Conservation (phyloP, 129 eudicot species). For the Tanacetum coccineum region DNA sequence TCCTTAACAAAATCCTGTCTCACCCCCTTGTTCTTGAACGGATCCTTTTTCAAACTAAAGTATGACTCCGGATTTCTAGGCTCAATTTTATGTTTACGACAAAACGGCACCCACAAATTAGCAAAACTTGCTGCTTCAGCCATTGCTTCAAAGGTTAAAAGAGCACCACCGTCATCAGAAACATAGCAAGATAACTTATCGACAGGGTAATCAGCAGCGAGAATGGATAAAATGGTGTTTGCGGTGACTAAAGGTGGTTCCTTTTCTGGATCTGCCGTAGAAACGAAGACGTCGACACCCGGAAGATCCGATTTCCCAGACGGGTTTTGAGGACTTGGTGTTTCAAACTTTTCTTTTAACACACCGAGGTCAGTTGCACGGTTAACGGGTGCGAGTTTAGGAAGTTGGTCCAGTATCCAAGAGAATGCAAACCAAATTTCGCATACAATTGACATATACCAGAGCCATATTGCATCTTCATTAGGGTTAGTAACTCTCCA, state of each 20-base stretch:
- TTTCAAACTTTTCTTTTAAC: slow-evolving; percentile 57
- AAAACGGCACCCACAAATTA: slow-evolving; percentile 65
- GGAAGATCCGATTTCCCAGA: slow-evolving; percentile 70
- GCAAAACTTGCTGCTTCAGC: slow-evolving; percentile 79
- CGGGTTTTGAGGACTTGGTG: slow-evolving; percentile 51
- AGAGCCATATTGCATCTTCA: slow-evolving; percentile 62
- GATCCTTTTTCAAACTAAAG: slow-evolving; percentile 53
- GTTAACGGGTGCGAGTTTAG: slow-evolving; percentile 58
- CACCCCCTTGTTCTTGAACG: slow-evolving; percentile 60
- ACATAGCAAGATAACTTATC: slow-evolving; percentile 64
- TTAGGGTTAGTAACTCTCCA: slow-evolving; percentile 66
- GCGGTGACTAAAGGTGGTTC: slow-evolving; percentile 79
- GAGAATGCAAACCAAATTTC: slow-evolving; percentile 72
- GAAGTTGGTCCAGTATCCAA: slow-evolving; percentile 71
- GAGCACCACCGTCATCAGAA: slow-evolving; percentile 75
- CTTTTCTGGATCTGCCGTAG: slow-evolving; percentile 75
- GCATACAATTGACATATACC: slow-evolving; percentile 59
- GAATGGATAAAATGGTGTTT: slow-evolving; percentile 62
- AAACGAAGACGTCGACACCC: slow-evolving; percentile 57
- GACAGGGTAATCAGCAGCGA: slow-evolving; percentile 63
- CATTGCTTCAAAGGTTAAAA: slow-evolving; percentile 67
- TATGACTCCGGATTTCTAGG: slow-evolving; percentile 67
- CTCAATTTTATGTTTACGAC: slow-evolving; percentile 61
- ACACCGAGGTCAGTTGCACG: slow-evolving; percentile 58
- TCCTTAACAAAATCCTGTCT: slow-evolving; percentile 65